Evolutionary conservation across 441 rosid species (phyloP).

Genomic region (Syzygium malaccense): DNA sequence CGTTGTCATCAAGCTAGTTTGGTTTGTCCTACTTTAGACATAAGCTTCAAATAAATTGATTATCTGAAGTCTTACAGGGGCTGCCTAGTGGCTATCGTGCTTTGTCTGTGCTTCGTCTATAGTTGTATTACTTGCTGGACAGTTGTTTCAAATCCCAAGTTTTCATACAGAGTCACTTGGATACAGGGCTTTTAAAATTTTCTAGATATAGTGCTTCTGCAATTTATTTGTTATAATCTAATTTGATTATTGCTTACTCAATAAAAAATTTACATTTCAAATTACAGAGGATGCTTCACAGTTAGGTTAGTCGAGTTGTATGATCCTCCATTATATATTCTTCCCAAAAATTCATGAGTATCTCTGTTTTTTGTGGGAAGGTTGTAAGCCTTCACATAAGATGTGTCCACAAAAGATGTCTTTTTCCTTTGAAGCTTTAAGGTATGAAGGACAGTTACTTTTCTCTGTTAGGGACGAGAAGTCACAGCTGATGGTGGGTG

Average conservation of each 20-base stretch:
- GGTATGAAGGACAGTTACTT: not conserved
- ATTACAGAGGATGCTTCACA: not conserved
- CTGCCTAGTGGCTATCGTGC: not conserved
- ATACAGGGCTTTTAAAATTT: not conserved
- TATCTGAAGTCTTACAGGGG: not conserved
- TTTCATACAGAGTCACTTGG: not conserved
- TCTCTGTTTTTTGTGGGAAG: not conserved
- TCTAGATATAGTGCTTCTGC: not conserved
- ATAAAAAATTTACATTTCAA: not conserved
- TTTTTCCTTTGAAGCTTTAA: not conserved
- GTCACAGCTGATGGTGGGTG: slow-evolving; percentile 95
- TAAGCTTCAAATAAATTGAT: not conserved
- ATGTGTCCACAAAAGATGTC: not conserved
- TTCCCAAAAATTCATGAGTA: not conserved
- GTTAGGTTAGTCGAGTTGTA: not conserved
- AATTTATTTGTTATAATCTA: not conserved
- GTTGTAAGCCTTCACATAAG: not conserved
- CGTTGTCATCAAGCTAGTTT: not conserved
- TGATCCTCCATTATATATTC: not conserved
- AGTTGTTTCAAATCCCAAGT: not conserved
- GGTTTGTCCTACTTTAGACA: not conserved
- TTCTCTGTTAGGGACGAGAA: slow-evolving; percentile 63
- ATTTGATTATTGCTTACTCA: not conserved
- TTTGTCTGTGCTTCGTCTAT: not conserved
- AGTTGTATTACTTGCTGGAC: not conserved